Evolutionary conservation across 169 alveolate genomes (phyloP), one percentile per base, ranked within the genome.

Genomic region (Babesia sp.): DNA sequence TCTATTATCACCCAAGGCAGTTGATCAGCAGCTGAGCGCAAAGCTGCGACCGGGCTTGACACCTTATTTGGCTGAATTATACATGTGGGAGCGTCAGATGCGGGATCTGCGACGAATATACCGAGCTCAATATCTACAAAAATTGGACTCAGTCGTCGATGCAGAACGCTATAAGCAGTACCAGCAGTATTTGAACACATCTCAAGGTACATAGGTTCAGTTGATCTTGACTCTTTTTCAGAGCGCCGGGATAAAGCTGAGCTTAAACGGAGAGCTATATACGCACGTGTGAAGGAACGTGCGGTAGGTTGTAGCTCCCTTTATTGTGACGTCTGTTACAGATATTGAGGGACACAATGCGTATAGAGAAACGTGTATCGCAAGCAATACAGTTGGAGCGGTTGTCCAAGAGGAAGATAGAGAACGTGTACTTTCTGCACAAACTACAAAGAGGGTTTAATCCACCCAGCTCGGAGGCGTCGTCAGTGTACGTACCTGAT

Each of bases 41-140:
- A 87, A 87, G 68, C 77, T 89, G 73, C 79, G 91, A 54, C 82
- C 78, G 50, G 95, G 95, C 1, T 70, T 91, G 36, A 91, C 95
- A n/a, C 95, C 95, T 6, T 91, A 88, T 59, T 91, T 79, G 68
- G 91, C 94, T 24, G 95, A 91, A 56, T 76, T 91, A 34, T 91
- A 72, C 71, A 86, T 89, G 93, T 91, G 95, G 95, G 94, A 91
- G 79, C 81, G 95, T 26, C 95, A 91, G 82, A 83, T 91, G 94
- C 59, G 90, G 36, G 95, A 91, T 54, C 31, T 91, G 28, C 71
- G 95, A 33, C 82, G 78, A 29, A 79, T 91, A 1, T 91, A 91
- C 69, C 71, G 95, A 44, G 94, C 95, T 9, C 95, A 91, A 66
- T 91, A 90, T 64, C 56, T 91, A 51, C 93, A 91, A 56, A 83